phyloP scores from a whole-genome alignment of 2,329 filamentous ascomycete species.

The Trichophyton mentagrophytes region DNA sequence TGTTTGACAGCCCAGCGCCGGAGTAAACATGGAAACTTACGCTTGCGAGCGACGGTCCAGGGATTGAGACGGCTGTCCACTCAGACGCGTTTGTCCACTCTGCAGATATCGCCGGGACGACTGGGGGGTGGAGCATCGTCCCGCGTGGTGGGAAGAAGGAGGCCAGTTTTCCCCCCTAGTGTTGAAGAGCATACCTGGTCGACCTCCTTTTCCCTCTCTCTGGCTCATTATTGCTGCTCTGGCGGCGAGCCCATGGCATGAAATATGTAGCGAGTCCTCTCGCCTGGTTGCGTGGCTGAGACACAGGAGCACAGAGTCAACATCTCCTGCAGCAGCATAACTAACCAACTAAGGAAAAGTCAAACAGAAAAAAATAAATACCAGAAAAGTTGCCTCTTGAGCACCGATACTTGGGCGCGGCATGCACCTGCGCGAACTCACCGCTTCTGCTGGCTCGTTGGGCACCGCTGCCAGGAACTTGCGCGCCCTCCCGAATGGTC shows the following conservation, averaged over 20 bases:
- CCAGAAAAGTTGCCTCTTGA: not conserved
- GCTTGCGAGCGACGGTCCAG: not conserved
- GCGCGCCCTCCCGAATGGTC: not conserved
- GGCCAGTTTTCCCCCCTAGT: not conserved
- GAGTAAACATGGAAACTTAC: not conserved
- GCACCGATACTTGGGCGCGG: not conserved
- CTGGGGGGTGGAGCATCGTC: not conserved
- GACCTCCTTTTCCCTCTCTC: not conserved
- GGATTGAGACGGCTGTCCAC: not conserved
- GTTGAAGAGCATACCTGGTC: not conserved
- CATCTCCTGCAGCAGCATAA: not conserved
- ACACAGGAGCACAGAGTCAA: not conserved
- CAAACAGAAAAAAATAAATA: not conserved
- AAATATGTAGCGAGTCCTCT: not conserved
- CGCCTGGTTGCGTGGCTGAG: constrained; percentile 1
- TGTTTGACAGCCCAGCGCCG: not conserved
- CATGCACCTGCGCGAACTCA: not conserved
- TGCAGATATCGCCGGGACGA: not conserved
- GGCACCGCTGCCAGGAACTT: not conserved
- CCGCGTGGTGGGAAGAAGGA: not conserved
- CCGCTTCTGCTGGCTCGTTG: constrained; percentile 1
- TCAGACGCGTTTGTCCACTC: not conserved
- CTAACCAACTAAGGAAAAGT: no score
- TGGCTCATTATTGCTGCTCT: not conserved
- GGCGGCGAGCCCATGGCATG: not conserved